Conservation (phyloP, 176 grass and related monocot genomes). For the Triticum turgidum region DNA sequence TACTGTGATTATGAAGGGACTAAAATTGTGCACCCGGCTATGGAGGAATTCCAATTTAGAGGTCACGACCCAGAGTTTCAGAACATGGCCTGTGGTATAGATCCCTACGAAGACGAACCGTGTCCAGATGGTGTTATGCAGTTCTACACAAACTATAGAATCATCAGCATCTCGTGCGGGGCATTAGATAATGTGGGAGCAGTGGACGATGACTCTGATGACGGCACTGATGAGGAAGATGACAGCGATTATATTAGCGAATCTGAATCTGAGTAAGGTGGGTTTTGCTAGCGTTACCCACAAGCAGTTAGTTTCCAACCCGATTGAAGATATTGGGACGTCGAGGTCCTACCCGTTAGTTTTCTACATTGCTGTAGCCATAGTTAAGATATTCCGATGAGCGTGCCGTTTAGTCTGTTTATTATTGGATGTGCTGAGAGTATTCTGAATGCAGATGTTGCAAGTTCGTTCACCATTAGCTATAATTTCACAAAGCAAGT, state of each 20-base stretch:
- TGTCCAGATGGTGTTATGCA: neutral
- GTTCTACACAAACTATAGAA: neutral
- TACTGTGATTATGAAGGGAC: neutral
- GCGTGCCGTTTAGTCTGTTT: no score
- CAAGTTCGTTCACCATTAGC: no score
- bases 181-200: neutral
- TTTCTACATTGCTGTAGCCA: neutral
- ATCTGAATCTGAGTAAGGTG: neutral
- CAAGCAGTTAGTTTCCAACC: neutral
- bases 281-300: neutral
- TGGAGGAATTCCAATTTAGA: neutral
- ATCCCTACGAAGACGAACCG: neutral
- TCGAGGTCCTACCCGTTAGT: neutral
- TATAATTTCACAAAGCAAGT: no score
- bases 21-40: neutral
- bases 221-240: neutral
- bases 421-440: no score
- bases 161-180: neutral
- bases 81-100: neutral
- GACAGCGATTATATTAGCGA: neutral
- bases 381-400: neutral
- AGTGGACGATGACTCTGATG: neutral
- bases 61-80: neutral
- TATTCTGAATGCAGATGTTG: no score
- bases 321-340: neutral